Base-by-base conservation (phyloP, 768 basidiomycete species). In the Hygrophoropsis aurantiaca region DNA sequence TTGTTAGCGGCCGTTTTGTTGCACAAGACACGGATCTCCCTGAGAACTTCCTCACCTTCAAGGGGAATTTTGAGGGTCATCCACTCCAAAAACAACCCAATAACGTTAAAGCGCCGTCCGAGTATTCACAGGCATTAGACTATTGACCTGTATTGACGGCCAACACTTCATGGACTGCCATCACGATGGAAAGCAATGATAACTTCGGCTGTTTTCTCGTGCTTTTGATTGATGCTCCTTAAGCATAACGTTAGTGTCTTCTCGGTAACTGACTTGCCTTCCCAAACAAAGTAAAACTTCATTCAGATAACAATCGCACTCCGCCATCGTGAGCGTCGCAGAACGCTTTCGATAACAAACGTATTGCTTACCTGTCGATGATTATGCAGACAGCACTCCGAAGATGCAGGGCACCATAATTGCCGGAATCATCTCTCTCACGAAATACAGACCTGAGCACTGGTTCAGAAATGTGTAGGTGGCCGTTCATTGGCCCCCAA, bases 11-110 rank as follows among this genome's bases (percentile, higher is more conserved):
- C 6, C 48, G 44, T 45, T 47, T 46, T 34, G 30, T 56, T 40
- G 1, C 30, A 38, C 47, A 34, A 54, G 52, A 30, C 59, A 42
- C 61, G 62, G 61, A 62, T 62, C 61, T 62, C 54, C 49, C 57
- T 64, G 62, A 64, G 60, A 61, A 61, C 37, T 44, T 32, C 35
- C 44, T 44, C 41, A 5, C 48, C 41, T 18, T 40, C 54, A 54
- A 47, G 44, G 58, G 52, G 52, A 52, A 47, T 42, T 2, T 27
- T 24, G 25, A 18, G 19, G 21, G 21, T 38, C 27, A 11, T 16
- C 32, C 19, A 42, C 40, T n/a, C 44, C 47, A 52, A 52, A 53
- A 49, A 41, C 44, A 27, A 53, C 48, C 48, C 27, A 48, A 27
- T 46, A 54, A 52, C 59, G 58, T 58, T 52, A 49, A 57, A 51